Percentiles rank a stretch among this genome's conserved stretches.
Evolutionary conservation across 805 yeast species (phyloP).

Genomic region (Suhomyces sp.): DNA sequence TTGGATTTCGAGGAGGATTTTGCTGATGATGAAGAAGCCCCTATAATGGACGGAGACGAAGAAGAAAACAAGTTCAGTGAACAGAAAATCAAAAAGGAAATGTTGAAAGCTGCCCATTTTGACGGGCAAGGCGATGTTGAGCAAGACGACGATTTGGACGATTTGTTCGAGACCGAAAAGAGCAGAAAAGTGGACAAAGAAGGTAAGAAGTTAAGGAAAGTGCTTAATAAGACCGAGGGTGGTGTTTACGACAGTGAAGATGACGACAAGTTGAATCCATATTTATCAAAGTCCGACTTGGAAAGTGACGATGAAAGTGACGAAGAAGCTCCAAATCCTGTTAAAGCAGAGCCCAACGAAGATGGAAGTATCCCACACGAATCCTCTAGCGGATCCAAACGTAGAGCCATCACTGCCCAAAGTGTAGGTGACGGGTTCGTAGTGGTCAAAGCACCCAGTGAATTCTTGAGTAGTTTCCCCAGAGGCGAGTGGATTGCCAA

Average conservation of each 20-base stretch:
- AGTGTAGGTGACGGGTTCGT: constrained; percentile 42
- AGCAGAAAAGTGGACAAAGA: constrained; percentile 80
- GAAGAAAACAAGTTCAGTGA: constrained; percentile 92
- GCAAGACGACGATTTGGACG: constrained; percentile 66
- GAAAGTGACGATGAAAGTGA: constrained; percentile 62
- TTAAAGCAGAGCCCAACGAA: constrained; percentile 34
- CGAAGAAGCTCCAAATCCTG: constrained; percentile 28
- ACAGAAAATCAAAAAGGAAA: constrained; percentile 75
- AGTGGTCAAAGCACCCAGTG: constrained; percentile 60
- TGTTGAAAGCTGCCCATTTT: constrained; percentile 76
- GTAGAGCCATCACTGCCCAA: constrained; percentile 18
- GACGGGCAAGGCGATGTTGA: constrained; percentile 58
- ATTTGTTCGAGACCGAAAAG: constrained; percentile 59
- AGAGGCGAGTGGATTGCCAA: constrained; percentile 83
- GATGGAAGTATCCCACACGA: constrained; percentile 8
- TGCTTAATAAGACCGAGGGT: constrained; percentile 80
- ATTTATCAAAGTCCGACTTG: constrained; percentile 53
- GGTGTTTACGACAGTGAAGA: constrained; percentile 88
- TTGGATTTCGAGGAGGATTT: constrained; percentile 94
- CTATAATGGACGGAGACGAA: constrained; percentile 92
- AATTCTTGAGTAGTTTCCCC: constrained; percentile 64
- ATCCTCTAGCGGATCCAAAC: neutral
- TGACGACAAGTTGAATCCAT: constrained; percentile 63
- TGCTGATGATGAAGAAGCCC: constrained; percentile 98
- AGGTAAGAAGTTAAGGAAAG: constrained; percentile 81